phyloP scores from a whole-genome alignment of 306 rosid species.

The Delonix regia region DNA sequence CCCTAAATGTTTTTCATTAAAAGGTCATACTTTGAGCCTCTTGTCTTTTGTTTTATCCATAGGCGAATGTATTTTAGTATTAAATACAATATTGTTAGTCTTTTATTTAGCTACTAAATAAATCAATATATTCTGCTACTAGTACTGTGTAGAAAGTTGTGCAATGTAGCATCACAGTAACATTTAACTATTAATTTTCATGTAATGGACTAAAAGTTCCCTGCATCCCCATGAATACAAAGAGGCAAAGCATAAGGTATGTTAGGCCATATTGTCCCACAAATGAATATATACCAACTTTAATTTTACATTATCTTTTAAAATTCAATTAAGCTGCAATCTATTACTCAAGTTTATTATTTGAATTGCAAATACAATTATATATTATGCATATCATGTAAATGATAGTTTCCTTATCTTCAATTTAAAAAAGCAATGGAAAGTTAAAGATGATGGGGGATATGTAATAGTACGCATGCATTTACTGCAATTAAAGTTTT shows the following conservation, averaged over 20 bases:
- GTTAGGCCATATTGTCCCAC: conserved; percentile 48
- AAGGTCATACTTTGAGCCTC: too few relatives aligned
- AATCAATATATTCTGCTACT: too few relatives aligned
- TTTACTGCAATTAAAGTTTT: conserved; percentile 26
- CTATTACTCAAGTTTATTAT: conserved; percentile 23
- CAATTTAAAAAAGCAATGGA: conserved; percentile 15
- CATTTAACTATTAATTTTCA: too few relatives aligned
- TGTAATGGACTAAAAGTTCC: too few relatives aligned
- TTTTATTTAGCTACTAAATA: too few relatives aligned
- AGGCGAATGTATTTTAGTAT: too few relatives aligned
- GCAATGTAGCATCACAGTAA: too few relatives aligned
- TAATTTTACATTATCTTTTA: conserved; percentile 36
- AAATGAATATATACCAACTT: conserved; percentile 53
- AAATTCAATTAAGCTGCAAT: conserved; percentile 14
- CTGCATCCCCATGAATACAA: conserved; percentile 37
- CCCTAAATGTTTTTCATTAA: too few relatives aligned
- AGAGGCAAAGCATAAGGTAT: conserved; percentile 47
- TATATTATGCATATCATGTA: background rate
- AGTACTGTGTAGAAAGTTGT: too few relatives aligned
- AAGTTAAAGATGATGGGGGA: conserved; percentile 34
- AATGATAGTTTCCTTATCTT: conserved; percentile 3
- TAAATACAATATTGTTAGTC: too few relatives aligned
- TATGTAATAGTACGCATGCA: conserved; percentile 38
- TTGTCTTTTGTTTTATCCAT: too few relatives aligned
- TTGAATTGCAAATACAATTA: background rate